Base-by-base conservation (phyloP, 2,329 filamentous ascomycete genomes). In the Fusarium anguioides region DNA sequence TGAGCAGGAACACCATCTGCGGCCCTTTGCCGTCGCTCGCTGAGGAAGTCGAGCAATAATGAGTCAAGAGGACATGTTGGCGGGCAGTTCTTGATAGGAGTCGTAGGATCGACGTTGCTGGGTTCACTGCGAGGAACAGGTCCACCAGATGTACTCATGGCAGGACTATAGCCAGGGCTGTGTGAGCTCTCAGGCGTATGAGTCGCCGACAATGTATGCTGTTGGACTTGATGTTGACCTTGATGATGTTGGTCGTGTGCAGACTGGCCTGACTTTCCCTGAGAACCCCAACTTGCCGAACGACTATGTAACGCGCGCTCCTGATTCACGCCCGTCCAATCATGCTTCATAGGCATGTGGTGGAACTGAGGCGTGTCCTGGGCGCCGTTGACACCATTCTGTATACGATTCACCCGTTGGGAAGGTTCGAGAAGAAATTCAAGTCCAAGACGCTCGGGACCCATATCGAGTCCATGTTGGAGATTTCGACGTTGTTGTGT, bases 11-110 rank as follows among this genome's bases (percentile, higher is more conserved):
- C 83, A 6, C 92, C 91, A 60, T 91, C 85, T 2, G 85, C 86
- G 3, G 89, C 86, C 45, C 88, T 88, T 70, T 90, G 86, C 35
- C 84, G 86, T 31, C 91, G 87, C 70, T 92, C 88, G 24, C 86
- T 83, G 26, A 96, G 84, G 73, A 96, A 96, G 74, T 94, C 90
- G 23, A 95, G 84, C 41, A 97, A 84, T n/a, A 97, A 86, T 39
- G 82, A 83, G 74, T 97, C 94, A 3, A 97, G 83, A 0, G 92
- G 87, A 75, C 92, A 96, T 0, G 92, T 94, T 2, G 92, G 85
- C 3, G 83, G 76, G 20, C 86, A 82, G 72, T 93, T 92, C 62
- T 83, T 84, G 46, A 90, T 79, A 31, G 84, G 73, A 21, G 63
- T 53, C 21, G 76, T 68, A 55, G 74, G 75, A 24, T 71, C 63